Percentiles rank a stretch among this genome's conserved stretches.
Evolutionary conservation across 2,329 filamentous ascomycete genomes (phyloP).

Genomic region (Cercospora beticola): DNA sequence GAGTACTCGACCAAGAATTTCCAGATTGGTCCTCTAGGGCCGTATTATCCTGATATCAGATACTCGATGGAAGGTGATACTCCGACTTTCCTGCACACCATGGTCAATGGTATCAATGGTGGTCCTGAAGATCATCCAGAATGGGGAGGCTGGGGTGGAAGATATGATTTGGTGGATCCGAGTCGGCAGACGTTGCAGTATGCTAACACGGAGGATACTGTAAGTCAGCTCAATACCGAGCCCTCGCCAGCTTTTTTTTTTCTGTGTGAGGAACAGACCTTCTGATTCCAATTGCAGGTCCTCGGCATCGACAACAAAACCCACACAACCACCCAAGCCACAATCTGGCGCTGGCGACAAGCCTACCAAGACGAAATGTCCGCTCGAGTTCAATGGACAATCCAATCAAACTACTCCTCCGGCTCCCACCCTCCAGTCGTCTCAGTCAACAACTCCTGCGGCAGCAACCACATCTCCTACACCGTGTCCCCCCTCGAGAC

Average conservation of each 20-base stretch:
- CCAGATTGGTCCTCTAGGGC: constrained; percentile 51
- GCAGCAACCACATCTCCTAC: not conserved
- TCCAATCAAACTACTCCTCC: not conserved
- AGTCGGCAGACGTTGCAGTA: constrained; percentile 4
- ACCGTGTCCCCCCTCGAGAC: not conserved
- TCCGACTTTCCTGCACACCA: constrained; percentile 52
- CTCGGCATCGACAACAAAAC: constrained; percentile 36
- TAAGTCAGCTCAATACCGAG: not conserved
- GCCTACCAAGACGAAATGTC: constrained; percentile 48
- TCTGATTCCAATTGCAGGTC: too few species aligned
- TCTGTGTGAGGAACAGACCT: too few species aligned
- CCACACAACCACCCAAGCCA: constrained; percentile 46
- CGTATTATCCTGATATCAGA: constrained; percentile 45
- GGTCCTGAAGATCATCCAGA: constrained; percentile 45
- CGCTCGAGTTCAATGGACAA: constrained; percentile 45
- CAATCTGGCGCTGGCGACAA: constrained; percentile 47
- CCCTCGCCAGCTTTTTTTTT: too few species aligned
- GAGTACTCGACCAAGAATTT: constrained; percentile 54
- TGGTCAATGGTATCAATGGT: constrained; percentile 49
- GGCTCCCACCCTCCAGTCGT: constrained; percentile 14
- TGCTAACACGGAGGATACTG: constrained; percentile 3
- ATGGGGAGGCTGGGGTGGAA: constrained; percentile 53
- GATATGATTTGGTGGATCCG: constrained; percentile 37
- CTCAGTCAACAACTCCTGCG: not conserved
- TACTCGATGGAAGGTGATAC: constrained; percentile 57